Conservation (phyloP, 495 filamentous ascomycete genomes). For the Podospora bellae-mahoneyi region DNA sequence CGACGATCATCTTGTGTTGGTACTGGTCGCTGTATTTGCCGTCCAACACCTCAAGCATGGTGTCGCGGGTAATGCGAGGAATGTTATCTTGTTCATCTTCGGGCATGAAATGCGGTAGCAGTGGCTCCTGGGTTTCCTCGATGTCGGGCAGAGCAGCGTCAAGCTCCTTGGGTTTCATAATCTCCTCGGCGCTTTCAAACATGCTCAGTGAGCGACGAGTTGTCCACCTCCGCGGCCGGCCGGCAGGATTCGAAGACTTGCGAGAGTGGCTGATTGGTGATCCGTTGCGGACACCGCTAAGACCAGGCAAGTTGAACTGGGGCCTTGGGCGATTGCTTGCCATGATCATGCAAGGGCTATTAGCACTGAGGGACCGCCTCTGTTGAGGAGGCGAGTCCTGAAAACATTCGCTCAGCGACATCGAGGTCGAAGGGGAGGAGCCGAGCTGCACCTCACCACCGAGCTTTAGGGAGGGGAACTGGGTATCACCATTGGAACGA, state of each 20-base stretch:
- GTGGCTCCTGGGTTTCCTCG: conserved; percentile 60
- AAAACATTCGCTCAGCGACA: conserved; percentile 76
- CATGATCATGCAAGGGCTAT: conserved; percentile 50
- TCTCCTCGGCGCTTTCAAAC: conserved; percentile 88
- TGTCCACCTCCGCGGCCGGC: conserved; percentile 81
- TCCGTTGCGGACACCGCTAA: conserved; percentile 56
- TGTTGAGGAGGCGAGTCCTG: conserved; percentile 73
- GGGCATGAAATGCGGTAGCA: conserved; percentile 79
- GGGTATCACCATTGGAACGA: conserved; percentile 52
- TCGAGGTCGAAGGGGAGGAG: conserved; percentile 46
- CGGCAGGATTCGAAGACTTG: conserved; percentile 63
- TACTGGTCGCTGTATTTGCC: conserved; percentile 73
- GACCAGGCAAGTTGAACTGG: conserved; percentile 44
- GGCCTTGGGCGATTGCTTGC: conserved; percentile 60
- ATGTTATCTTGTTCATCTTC: conserved; percentile 78
- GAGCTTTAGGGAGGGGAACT: conserved; percentile 72
- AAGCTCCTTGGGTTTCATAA: conserved; percentile 67
- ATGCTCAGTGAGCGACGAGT: conserved; percentile 84
- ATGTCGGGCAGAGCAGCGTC: conserved; percentile 71
- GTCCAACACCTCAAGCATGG: conserved; percentile 80
- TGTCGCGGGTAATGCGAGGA: conserved; percentile 78
- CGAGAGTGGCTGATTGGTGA: conserved; percentile 72
- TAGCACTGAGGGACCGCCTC: conserved; percentile 53
- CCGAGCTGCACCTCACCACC: conserved; percentile 52
- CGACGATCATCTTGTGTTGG: conserved; percentile 77